These are phyloP conservation scores for Ustilago sp. DNA, from an alignment of 1,284 basidiomycete genomes.

Conservation along the genomic window DNA sequence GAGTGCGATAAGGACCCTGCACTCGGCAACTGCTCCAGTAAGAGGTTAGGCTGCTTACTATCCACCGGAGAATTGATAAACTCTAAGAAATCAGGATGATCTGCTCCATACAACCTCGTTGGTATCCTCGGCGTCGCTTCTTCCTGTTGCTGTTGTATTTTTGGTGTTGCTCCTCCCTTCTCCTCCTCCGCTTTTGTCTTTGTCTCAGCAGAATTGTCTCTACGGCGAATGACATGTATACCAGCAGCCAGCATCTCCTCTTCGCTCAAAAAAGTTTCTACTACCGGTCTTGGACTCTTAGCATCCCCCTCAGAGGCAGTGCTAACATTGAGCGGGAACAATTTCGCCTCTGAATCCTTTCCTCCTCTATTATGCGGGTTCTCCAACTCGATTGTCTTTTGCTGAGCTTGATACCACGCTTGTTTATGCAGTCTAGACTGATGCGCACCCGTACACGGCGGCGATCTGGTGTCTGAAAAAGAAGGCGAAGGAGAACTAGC, in stretches of 20 bases:
- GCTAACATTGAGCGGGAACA: conserved; percentile 42
- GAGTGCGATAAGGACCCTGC: conserved; percentile 21
- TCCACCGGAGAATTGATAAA: conserved; percentile 35
- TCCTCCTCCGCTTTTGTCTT: neutral
- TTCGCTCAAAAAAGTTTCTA: conserved; percentile 41
- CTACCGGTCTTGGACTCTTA: conserved; percentile 17
- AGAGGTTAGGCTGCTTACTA: conserved; percentile 27
- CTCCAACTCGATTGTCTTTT: conserved; percentile 48
- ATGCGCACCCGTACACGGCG: neutral
- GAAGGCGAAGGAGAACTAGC: conserved; percentile 39
- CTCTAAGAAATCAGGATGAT: conserved; percentile 51
- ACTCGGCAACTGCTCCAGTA: conserved; percentile 21
- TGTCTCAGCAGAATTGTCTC: conserved; percentile 6
- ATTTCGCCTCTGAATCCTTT: conserved; percentile 11
- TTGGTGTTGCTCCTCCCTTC: conserved; percentile 1
- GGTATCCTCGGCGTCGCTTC: conserved; percentile 18
- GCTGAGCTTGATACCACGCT: conserved; percentile 54
- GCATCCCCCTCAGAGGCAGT: conserved; percentile 8
- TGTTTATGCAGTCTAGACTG: conserved; percentile 44
- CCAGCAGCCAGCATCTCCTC: conserved; percentile 50
- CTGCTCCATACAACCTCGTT: conserved; percentile 34
- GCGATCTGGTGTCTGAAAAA: conserved; percentile 17
- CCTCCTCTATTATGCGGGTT: conserved; percentile 22
- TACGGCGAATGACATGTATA: conserved; percentile 46
- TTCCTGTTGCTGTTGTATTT: conserved; percentile 9